Percentiles rank a stretch among this genome's conserved stretches.
Evolutionary conservation across 495 filamentous ascomycete species (phyloP).

Genomic region (Tuber calosporum): DNA sequence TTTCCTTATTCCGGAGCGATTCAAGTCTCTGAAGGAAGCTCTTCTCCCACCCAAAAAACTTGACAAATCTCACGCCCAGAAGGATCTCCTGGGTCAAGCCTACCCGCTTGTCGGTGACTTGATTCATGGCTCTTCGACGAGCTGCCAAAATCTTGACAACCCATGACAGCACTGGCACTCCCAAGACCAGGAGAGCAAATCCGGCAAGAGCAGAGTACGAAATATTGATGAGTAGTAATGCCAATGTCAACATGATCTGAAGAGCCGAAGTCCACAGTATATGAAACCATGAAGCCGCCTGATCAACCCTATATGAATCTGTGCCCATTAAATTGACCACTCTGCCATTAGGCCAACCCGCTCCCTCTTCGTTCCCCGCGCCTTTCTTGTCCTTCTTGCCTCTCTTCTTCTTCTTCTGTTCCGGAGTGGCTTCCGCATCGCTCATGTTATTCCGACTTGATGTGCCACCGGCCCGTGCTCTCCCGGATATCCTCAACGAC

Average conservation of each 20-base stretch:
- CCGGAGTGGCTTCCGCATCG: constrained; percentile 12
- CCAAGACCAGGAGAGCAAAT: constrained; percentile 71
- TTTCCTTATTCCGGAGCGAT: constrained; percentile 64
- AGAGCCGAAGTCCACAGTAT: constrained; percentile 81
- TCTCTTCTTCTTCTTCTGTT: constrained; percentile 42
- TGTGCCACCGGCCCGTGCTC: constrained; percentile 62
- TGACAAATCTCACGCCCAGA: constrained; percentile 85
- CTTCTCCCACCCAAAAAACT: constrained; percentile 91
- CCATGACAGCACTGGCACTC: constrained; percentile 63
- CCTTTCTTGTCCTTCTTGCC: constrained; percentile 43
- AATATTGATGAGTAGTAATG: constrained; percentile 74
- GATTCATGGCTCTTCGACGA: constrained; percentile 72
- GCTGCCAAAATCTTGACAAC: constrained; percentile 65
- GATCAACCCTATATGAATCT: constrained; percentile 83
- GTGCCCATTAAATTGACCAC: constrained; percentile 89
- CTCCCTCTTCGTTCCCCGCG: constrained; percentile 45
- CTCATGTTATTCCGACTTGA: neutral
- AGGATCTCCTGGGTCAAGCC: constrained; percentile 88
- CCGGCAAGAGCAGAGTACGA: constrained; percentile 82
- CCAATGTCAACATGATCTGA: constrained; percentile 65
- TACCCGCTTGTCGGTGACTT: constrained; percentile 84
- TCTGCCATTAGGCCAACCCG: constrained; percentile 80
- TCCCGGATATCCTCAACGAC: constrained; percentile 69
- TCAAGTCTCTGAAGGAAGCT: constrained; percentile 71
- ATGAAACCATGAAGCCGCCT: constrained; percentile 79